Evolutionary conservation across 805 yeast genomes (phyloP), one percentile per base, ranked within the genome.

Genomic region (Pichia membranifaciens): DNA sequence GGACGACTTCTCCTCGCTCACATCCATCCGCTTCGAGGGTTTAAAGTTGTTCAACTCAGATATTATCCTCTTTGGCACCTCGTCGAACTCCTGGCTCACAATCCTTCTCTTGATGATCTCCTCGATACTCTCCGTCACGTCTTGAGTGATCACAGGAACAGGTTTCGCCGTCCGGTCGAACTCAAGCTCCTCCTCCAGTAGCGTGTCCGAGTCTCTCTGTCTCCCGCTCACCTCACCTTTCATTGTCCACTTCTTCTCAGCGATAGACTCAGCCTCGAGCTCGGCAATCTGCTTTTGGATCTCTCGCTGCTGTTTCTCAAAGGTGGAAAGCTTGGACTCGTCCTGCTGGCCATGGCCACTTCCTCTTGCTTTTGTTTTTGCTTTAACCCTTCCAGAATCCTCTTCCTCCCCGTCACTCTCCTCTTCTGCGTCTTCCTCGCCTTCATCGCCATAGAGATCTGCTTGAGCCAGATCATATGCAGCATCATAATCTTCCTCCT

Each of bases 141-240:
- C 96, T 56, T 81, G 81, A 0, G 99, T 93, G 47, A 90, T 87
- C 6, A 90, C 89, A 0, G 99, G 99, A 4, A 89, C 97, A 0
- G 99, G 96, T 58, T 91, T 91, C 8, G 96, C 81, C 6, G 89
- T 87, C 59, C 98, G 78, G 58, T 91, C 99, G 59, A 91, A 93
- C 55, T 89, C 95, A 45, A 91, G 69, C 37, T 77, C 88, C 57
- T 86, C 96, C 38, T 82, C 83, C 48, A 93, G 65, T 35, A 93
- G 71, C 1, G 97, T 83, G 68, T 93, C 96, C 38, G 73, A 71
- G 7, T 95, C 96, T 61, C 99, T 76, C 54, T 83, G 84, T 52
- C 76, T 79, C 2, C 89, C 86, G 49, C 77, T 76, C 1, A 87
- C 89, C 67, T 93, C 99, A 67, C 99, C 99, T 58, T 82, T 84